Evolutionary conservation across 2,329 filamentous ascomycete species (phyloP), one percentile per base, ranked within the genome.

Genomic region (Parastagonospora nodorum): DNA sequence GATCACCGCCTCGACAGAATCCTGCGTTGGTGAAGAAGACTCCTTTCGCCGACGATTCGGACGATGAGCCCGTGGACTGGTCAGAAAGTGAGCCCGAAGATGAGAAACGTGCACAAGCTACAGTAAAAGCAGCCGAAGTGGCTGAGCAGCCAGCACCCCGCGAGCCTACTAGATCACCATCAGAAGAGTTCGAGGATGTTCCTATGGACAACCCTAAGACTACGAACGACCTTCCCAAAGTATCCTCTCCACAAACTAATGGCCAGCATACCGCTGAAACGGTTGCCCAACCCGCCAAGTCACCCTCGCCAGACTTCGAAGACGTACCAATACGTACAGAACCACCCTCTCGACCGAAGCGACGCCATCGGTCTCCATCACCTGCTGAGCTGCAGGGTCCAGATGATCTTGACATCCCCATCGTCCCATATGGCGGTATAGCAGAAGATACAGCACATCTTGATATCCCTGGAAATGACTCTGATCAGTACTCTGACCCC

Each of bases 401-500:
- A 19, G 56, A 60, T 30, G 64, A 66, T 35, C 66, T 71, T 15
- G 57, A 66, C 14, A 58, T 60, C n/a, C 63, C 66, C 10, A 51
- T 70, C 15, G 55, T 68, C 4, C 64, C 73, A 5, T 53, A 66
- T 19, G 62, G 71, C 8, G 66, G 68, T 8, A 50, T 71, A 15
- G 70, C 64, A 2, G 61, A 73, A 28, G 68, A 73, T 27, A 58
- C 57, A 19, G 54, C 56, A 15, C 60, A 58, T 28, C 48, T 68
- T 2, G 66, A 67, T 1, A 30, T 68, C 9, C 58, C 58, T 7
- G 68, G 64, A 19, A 57, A 73, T 24, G 66, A 70, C 5, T 71
- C 68, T 9, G 71, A 73, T 32, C 63, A 73, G 45, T 80, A 80
- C 62, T 94, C 89, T 30, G 93, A 97, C 58, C 89, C 91, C 0